A percentile compares a stretch with the other conserved stretches of the same genome.
These are phyloP conservation scores for Rhodotorula diobovata DNA, from an alignment of 768 basidiomycete species.

Conservation along the genomic window DNA sequence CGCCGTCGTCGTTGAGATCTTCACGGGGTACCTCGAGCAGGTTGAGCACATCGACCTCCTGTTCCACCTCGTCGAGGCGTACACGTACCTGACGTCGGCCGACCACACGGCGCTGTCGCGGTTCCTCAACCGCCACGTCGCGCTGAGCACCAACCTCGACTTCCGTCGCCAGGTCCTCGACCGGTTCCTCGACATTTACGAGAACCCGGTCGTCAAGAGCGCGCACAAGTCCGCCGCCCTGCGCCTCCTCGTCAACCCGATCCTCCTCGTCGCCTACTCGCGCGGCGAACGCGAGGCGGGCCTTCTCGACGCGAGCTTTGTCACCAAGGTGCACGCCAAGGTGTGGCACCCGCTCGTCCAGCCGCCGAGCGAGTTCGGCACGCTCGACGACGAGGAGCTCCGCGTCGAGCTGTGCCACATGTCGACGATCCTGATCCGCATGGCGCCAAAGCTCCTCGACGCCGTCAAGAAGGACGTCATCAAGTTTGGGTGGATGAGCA, in stretches of 20 bases:
- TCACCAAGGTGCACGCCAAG: constrained; percentile 63
- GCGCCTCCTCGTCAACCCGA: constrained; percentile 81
- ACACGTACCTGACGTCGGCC: constrained; percentile 70
- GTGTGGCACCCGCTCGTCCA: constrained; percentile 78
- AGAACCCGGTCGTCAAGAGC: constrained; percentile 57
- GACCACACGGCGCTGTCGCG: constrained; percentile 72
- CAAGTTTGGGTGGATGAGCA: constrained; percentile 81
- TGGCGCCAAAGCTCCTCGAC: constrained; percentile 71
- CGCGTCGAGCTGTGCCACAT: constrained; percentile 86
- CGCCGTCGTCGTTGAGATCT: constrained; percentile 66
- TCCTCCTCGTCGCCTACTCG: constrained; percentile 69
- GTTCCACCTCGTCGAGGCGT: constrained; percentile 79
- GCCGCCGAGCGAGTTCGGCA: constrained; percentile 43
- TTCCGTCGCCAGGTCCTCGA: constrained; percentile 73
- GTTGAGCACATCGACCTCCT: constrained; percentile 69
- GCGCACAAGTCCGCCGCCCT: constrained; percentile 62
- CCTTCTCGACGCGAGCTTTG: constrained; percentile 66
- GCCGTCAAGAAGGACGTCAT: constrained; percentile 87
- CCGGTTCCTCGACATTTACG: constrained; percentile 82
- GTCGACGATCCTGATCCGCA: constrained; percentile 79
- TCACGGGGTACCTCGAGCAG: constrained; percentile 61
- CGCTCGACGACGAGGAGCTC: constrained; percentile 68
- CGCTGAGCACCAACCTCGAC: constrained; percentile 61
- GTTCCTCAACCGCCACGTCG: constrained; percentile 82
- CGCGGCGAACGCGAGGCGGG: constrained; percentile 53